These are phyloP conservation scores for Populus hybrid DNA, from an alignment of 441 rosid genomes.

Conservation along the genomic window DNA sequence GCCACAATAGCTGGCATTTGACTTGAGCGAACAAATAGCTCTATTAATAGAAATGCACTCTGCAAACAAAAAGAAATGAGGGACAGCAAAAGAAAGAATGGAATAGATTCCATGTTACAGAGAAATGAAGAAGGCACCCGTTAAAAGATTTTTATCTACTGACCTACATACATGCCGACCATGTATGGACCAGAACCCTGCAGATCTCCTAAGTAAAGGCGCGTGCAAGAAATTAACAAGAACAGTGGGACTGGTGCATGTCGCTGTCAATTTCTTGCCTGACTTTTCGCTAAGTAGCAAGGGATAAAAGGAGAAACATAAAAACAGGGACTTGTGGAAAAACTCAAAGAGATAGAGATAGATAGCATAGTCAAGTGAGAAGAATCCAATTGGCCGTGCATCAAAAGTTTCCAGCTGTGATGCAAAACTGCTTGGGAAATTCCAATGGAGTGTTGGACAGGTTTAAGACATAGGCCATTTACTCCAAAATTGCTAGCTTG, in stretches of 20 bases:
- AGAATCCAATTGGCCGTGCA: neutral
- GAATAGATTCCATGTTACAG: slow-evolving; percentile 3
- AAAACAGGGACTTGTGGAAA: neutral
- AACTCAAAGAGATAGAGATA: slow-evolving; percentile 6
- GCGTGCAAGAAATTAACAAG: slow-evolving; percentile 12
- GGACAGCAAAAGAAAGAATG: neutral
- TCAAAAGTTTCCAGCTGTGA: neutral
- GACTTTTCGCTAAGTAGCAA: neutral
- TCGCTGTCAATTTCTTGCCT: neutral
- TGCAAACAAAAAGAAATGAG: neutral
- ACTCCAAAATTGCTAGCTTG: neutral
- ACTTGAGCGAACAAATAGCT: neutral
- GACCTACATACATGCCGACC: neutral
- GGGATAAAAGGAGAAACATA: neutral
- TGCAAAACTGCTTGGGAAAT: neutral
- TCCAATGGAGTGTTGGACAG: neutral
- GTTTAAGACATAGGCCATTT: neutral
- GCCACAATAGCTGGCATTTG: neutral
- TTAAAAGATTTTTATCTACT: slow-evolving; percentile 1
- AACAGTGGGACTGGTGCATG: neutral
- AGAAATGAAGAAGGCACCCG: slow-evolving; percentile 8
- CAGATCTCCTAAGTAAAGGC: neutral
- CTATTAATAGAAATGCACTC: neutral
- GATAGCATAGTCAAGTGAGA: slow-evolving; percentile 6
- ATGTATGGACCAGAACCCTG: slow-evolving; percentile 1